phyloP scores from a whole-genome alignment of 2,329 filamentous ascomycete genomes.

The Pseudogymnoascus sp. region DNA sequence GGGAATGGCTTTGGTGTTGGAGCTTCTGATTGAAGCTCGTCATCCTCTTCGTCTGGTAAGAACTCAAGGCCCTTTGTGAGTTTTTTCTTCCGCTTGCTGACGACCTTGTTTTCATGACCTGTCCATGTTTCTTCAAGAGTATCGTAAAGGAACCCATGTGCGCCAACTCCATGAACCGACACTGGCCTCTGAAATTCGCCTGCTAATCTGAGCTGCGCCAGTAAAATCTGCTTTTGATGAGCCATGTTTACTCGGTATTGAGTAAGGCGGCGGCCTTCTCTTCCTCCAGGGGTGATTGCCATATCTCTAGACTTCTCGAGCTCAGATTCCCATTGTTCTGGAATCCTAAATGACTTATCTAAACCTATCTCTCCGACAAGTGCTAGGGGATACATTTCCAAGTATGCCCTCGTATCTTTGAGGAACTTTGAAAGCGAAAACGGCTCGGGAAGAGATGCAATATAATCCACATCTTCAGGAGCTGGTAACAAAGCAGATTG shows the following conservation, averaged over 20 bases:
- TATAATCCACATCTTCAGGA: conserved; percentile 39
- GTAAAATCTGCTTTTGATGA: conserved; percentile 61
- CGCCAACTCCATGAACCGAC: conserved; percentile 59
- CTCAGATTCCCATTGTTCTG: conserved; percentile 45
- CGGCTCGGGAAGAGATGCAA: conserved; percentile 50
- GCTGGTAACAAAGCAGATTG: conserved; percentile 52
- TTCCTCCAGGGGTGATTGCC: conserved; percentile 57
- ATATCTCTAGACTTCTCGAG: conserved; percentile 36
- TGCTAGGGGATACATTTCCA: conserved; percentile 52
- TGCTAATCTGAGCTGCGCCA: conserved; percentile 62
- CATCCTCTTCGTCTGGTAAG: conserved; percentile 28
- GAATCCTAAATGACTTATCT: conserved; percentile 70
- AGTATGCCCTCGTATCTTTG: conserved; percentile 44
- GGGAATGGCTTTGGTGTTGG: conserved; percentile 58
- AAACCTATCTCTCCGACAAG: conserved; percentile 72
- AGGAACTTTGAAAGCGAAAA: conserved; percentile 52
- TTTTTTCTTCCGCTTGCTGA: conserved; percentile 52
- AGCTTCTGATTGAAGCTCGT: conserved; percentile 28
- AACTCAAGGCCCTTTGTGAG: conserved; percentile 34
- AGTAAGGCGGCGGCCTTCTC: conserved; percentile 61
- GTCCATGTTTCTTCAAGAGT: conserved; percentile 59
- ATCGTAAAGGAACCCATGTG: conserved; percentile 56
- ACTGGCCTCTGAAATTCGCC: conserved; percentile 66
- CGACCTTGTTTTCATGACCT: conserved; percentile 56
- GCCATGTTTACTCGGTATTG: conserved; percentile 58